Conservation (phyloP, 306 rosid species). For the Gastrolobium villosum region DNA sequence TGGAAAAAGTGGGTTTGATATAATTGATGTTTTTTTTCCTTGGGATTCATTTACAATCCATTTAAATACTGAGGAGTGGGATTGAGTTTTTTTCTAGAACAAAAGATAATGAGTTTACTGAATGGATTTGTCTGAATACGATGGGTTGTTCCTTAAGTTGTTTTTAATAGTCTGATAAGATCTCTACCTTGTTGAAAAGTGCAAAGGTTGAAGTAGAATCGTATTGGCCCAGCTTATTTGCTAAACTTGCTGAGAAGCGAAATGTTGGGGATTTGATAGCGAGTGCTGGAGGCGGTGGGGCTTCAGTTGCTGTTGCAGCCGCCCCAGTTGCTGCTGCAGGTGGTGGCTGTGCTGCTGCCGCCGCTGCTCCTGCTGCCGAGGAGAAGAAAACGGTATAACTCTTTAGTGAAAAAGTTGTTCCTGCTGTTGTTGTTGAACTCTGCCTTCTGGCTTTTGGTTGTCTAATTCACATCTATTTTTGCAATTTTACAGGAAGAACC, state of each 20-base stretch:
- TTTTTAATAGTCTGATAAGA: slow-evolving; percentile 72
- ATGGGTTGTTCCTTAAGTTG: slow-evolving; percentile 44
- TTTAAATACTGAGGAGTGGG: neutral
- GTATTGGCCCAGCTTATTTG: slow-evolving; percentile 77
- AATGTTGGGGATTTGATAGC: slow-evolving; percentile 72
- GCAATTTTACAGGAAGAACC: slow-evolving; percentile 67
- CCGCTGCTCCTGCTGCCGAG: slow-evolving; percentile 68
- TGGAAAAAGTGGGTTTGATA: neutral
- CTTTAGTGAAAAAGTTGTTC: neutral
- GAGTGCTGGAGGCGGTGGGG: slow-evolving; percentile 76
- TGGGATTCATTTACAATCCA: neutral
- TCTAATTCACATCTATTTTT: slow-evolving; percentile 32
- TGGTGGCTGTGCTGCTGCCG: slow-evolving; percentile 53
- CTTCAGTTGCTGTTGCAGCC: slow-evolving; percentile 63
- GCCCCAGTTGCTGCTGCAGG: slow-evolving; percentile 63
- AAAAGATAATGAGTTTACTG: neutral
- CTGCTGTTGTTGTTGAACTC: neutral
- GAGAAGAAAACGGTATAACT: slow-evolving; percentile 81
- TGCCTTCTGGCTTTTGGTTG: neutral
- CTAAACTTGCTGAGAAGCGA: slow-evolving; percentile 81
- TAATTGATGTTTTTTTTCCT: neutral
- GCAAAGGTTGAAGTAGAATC: slow-evolving; percentile 71
- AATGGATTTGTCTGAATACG: neutral
- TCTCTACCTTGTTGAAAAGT: slow-evolving; percentile 63
- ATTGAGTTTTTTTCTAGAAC: neutral